Percentiles rank a stretch among this genome's conserved stretches.
phyloP scores from a whole-genome alignment of 495 filamentous ascomycete species.

The Aspergillus ostianus region DNA sequence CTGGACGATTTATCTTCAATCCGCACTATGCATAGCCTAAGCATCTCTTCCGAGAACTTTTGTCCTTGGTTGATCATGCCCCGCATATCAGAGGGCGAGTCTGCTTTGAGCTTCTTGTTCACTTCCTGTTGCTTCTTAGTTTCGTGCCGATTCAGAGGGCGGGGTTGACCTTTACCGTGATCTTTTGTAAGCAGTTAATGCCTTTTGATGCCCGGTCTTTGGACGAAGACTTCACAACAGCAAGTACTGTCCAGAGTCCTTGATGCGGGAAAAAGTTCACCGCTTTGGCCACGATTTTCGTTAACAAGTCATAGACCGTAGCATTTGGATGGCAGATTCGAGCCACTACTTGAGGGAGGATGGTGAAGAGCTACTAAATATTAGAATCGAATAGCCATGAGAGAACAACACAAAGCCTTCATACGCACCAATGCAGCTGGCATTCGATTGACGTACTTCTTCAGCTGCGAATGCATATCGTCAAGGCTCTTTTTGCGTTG shows the following conservation, averaged over 20 bases:
- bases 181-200: constrained; percentile 48
- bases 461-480: constrained; percentile 67
- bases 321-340: constrained; percentile 82
- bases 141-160: background rate
- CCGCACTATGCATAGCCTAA: constrained; percentile 72
- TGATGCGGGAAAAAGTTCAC: constrained; percentile 80
- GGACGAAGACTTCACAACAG: constrained; percentile 64
- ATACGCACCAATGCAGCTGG: constrained; percentile 67
- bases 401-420: background rate
- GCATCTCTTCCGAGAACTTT: constrained; percentile 78
- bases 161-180: constrained; percentile 28
- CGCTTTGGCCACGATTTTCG: constrained; percentile 77
- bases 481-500: constrained; percentile 65
- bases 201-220: constrained; percentile 50
- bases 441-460: constrained; percentile 69
- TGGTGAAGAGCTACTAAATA: constrained; percentile 69
- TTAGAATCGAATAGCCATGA: constrained; percentile 18
- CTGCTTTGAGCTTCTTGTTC: constrained; percentile 42
- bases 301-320: constrained; percentile 70
- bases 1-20: constrained; percentile 67
- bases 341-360: constrained; percentile 86
- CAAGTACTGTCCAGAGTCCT: constrained; percentile 88
- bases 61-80: constrained; percentile 72
- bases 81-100: constrained; percentile 56
- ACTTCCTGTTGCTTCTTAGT: constrained; percentile 37